A percentile compares a stretch with the other conserved stretches of the same genome.
Evolutionary conservation across 169 alveolate species (phyloP).

Genomic region (Eimeria necatrix): DNA sequence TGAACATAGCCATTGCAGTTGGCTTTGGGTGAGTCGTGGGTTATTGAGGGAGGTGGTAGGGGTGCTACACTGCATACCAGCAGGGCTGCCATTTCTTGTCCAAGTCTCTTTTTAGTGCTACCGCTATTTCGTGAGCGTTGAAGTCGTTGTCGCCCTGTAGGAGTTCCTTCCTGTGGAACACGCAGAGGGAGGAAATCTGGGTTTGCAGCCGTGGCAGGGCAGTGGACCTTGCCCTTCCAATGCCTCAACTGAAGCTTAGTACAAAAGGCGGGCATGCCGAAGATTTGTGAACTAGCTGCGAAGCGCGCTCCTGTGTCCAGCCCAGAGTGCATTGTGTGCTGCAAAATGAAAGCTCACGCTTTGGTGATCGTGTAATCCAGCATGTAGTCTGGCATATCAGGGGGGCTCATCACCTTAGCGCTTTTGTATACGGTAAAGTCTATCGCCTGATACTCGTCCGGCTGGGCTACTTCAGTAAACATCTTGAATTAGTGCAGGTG

Average conservation of each 20-base stretch:
- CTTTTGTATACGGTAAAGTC: conserved; percentile 84
- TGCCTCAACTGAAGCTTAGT: no score
- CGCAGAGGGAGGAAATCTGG: not conserved
- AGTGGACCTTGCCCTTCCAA: not conserved
- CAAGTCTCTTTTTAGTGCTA: conserved; percentile 87
- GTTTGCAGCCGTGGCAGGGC: not conserved
- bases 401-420: conserved; percentile 91
- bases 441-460: conserved; percentile 62
- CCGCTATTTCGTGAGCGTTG: conserved; percentile 84
- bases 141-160: conserved; percentile 52
- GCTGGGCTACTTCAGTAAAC: conserved; percentile 58
- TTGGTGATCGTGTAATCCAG: conserved; percentile 79
- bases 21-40: not conserved
- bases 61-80: conserved; percentile 83
- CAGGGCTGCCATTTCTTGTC: conserved; percentile 91
- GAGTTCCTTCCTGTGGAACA: conserved; percentile 44
- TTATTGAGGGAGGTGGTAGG: not conserved
- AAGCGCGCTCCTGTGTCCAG: no score
- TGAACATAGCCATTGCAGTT: not conserved
- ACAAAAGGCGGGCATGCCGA: no score
- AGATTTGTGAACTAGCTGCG: no score
- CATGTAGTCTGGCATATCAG: conserved; percentile 93
- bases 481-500: conserved; percentile 26
- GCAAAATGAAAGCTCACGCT: conserved; percentile 29
- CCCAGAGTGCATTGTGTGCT: no score